Percentiles rank a stretch among this genome's conserved stretches.
phyloP scores from a whole-genome alignment of 306 rosid genomes.

The Pyrus pyrifolia region DNA sequence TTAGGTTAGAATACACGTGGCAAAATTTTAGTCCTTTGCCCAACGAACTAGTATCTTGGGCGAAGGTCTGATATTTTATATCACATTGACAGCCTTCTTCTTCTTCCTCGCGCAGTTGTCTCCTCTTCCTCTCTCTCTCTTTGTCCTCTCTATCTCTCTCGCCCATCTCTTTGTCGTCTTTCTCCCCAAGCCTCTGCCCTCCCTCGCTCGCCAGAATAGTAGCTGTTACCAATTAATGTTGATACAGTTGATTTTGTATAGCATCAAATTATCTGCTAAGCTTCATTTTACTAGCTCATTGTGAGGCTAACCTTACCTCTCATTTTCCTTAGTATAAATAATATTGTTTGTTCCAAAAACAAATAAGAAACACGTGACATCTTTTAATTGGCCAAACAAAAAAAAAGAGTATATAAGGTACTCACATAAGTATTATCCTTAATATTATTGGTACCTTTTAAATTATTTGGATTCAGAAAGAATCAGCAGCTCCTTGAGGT shows the following conservation, averaged over 20 bases:
- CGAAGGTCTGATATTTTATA: too few relatives aligned
- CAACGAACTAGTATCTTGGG: too few relatives aligned
- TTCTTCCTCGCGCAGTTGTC: too few relatives aligned
- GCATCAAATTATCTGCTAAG: background rate
- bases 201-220: background rate
- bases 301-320: fast-evolving
- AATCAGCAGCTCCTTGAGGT: conserved; percentile 17
- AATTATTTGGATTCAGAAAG: conserved; percentile 22
- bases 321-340: too few relatives aligned
- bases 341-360: background rate
- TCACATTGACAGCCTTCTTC: too few relatives aligned
- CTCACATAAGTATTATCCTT: background rate
- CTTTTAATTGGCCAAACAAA: background rate
- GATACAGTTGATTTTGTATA: background rate
- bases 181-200: too few relatives aligned
- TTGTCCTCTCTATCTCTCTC: too few relatives aligned
- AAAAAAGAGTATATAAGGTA: background rate
- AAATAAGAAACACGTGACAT: background rate
- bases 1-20: too few relatives aligned
- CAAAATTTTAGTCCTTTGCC: too few relatives aligned
- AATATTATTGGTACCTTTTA: background rate
- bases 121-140: too few relatives aligned
- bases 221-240: background rate
- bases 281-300: background rate
- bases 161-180: too few relatives aligned